Evolutionary conservation across 2,329 filamentous ascomycete genomes (phyloP).

Genomic region (Dactylellina drechsleri): DNA sequence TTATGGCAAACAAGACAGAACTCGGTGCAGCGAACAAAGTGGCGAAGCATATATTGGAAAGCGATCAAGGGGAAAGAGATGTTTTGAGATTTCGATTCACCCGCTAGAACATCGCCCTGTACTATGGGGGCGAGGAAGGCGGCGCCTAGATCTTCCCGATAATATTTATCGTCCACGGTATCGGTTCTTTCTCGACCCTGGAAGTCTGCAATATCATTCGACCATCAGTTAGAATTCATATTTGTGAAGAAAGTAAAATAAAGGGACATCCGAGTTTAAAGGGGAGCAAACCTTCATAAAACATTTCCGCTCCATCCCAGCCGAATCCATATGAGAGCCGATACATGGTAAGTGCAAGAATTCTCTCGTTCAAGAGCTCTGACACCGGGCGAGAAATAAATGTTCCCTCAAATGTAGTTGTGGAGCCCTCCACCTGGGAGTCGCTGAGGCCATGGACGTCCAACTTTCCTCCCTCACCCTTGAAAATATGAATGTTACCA

Average conservation of each 20-base stretch:
- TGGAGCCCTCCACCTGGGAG: constrained; percentile 29
- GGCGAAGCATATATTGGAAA: constrained; percentile 73
- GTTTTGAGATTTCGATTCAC: constrained; percentile 53
- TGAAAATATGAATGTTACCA: constrained; percentile 48
- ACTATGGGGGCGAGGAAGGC: constrained; percentile 26
- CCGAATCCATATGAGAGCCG: constrained; percentile 67
- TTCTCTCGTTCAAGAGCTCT: constrained; percentile 73
- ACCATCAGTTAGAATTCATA: constrained; percentile 10
- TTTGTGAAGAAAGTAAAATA: neutral
- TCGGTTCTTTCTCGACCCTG: constrained; percentile 56
- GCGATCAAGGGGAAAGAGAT: constrained; percentile 68
- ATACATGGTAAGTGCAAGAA: constrained; percentile 72
- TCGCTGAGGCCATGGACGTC: constrained; percentile 44
- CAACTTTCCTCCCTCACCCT: constrained; percentile 36
- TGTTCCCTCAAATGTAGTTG: constrained; percentile 66
- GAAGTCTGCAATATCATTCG: constrained; percentile 43
- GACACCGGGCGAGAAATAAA: constrained; percentile 79
- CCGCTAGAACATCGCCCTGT: constrained; percentile 23
- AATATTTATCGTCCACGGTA: constrained; percentile 62
- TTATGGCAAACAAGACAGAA: constrained; percentile 88
- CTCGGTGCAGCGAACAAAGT: constrained; percentile 82
- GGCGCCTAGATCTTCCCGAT: constrained; percentile 56
- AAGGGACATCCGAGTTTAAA: neutral
- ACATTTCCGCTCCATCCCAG: constrained; percentile 76
- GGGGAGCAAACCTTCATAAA: constrained; percentile 64